A percentile compares a stretch with the other conserved stretches of the same genome.
Conservation (phyloP, 495 filamentous ascomycete species). For the Cercophora sp. region DNA sequence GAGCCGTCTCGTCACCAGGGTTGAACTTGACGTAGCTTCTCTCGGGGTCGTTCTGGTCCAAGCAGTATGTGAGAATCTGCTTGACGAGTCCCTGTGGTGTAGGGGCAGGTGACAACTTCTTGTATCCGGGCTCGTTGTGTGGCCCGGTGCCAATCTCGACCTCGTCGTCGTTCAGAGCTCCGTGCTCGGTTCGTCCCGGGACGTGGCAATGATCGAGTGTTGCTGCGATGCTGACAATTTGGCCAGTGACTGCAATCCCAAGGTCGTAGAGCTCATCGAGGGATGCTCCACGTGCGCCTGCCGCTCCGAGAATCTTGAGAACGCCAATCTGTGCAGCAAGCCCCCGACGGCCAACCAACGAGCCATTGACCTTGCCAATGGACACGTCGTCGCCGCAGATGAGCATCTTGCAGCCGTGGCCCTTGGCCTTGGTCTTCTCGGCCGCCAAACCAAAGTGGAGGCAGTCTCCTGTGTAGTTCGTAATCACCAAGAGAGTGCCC, state of each 20-base stretch:
- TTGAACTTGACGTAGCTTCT: conserved; percentile 57
- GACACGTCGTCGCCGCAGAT: conserved; percentile 60
- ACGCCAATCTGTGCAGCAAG: conserved; percentile 51
- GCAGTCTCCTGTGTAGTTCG: conserved; percentile 64
- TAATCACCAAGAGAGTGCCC: conserved; percentile 59
- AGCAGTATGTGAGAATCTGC: conserved; percentile 49
- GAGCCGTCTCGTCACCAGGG: conserved; percentile 49
- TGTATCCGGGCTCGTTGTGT: conserved; percentile 59
- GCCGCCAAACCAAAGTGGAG: conserved; percentile 61
- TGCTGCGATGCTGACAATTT: conserved; percentile 57
- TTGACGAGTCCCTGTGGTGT: conserved; percentile 50
- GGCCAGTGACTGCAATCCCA: conserved; percentile 48
- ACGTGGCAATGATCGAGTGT: conserved; percentile 63
- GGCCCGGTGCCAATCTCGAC: conserved; percentile 58
- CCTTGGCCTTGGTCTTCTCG: conserved; percentile 56
- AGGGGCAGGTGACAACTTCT: conserved; percentile 52
- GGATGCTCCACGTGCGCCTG: conserved; percentile 40
- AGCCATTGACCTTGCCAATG: conserved; percentile 52
- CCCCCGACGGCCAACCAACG: conserved; percentile 54
- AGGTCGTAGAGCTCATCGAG: conserved; percentile 56
- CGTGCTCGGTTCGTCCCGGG: conserved; percentile 54
- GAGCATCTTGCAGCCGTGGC: conserved; percentile 51
- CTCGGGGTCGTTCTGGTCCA: conserved; percentile 53
- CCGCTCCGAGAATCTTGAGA: conserved; percentile 39
- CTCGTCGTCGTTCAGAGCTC: conserved; percentile 42